phyloP scores from a whole-genome alignment of 768 basidiomycete genomes.

The Mycena indigotica region DNA sequence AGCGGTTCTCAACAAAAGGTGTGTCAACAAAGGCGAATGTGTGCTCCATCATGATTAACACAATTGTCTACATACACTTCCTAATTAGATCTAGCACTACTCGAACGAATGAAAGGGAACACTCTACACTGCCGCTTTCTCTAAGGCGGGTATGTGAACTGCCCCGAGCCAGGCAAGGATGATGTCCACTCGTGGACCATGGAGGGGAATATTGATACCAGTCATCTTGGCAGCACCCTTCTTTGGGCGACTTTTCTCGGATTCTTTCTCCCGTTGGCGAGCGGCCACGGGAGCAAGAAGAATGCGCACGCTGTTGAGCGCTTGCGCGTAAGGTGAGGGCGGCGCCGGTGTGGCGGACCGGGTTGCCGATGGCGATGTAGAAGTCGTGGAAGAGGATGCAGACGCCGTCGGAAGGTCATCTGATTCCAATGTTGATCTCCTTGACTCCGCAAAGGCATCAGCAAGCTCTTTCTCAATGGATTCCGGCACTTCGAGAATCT shows the following conservation, averaged over 20 bases:
- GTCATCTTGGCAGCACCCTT: conserved; percentile 50
- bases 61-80: too few species aligned
- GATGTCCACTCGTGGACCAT: conserved; percentile 85
- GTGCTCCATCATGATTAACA: too few species aligned
- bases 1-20: too few species aligned
- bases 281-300: conserved; percentile 70
- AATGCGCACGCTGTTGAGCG: conserved; percentile 70
- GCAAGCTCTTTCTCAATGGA: conserved; percentile 15
- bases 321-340: conserved; percentile 42
- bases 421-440: neutral
- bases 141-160: conserved; percentile 76
- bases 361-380: conserved; percentile 25
- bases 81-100: neutral
- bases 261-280: conserved; percentile 59
- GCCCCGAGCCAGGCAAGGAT: conserved; percentile 85
- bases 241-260: conserved; percentile 51
- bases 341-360: conserved; percentile 32
- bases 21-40: too few species aligned
- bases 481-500: conserved; percentile 30
- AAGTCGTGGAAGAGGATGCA: conserved; percentile 13
- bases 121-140: conserved; percentile 31
- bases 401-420: conserved; percentile 5
- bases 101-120: neutral
- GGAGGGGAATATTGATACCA: conserved; percentile 79
- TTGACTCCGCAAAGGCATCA: conserved; percentile 15